Evolutionary conservation across 345 rosid species (phyloP), one percentile per base, ranked within the genome.

Genomic region (Alliaria petiolata): DNA sequence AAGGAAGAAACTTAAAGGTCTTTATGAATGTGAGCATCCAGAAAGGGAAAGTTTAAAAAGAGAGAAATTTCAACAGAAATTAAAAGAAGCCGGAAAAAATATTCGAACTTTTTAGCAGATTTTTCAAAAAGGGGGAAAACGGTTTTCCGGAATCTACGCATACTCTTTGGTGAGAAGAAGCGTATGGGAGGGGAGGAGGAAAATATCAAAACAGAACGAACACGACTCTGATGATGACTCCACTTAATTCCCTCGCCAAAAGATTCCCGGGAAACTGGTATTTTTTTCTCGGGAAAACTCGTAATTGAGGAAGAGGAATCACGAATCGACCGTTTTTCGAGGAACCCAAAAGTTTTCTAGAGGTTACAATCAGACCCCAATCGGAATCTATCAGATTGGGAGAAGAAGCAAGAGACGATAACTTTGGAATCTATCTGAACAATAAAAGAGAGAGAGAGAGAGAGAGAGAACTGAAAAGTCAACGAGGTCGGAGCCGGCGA

Each of bases 401-500:
- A 30, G 14, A 26, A 7, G 14, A 26, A n/a, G n/a, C 4, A 8
- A 67, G 6, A 64, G 0, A 28, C n/a, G n/a, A n/a, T n/a, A n/a
- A 26, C 43, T 65, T 47, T 55, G 71, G 72, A 61, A 62, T 76
- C 65, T 69, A 51, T 42, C 64, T 28, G 65, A 26, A 7, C 34
- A 4, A 28, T 4, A 28, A 28, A 22, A 53, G 42, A 20, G 4
- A 25, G 4, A n/a, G n/a, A n/a, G 17, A 40, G 53, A 31, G 20
- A 49, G 34, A 40, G 11, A n/a, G n/a, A n/a, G n/a, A 2, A 46
- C 1, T n/a, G 22, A 76, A 54, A 76, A 76, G 79, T 76, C 71
- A 76, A 76, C 75, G 65, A 62, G 56, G n/a, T 49, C 19, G 34
- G 62, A 26, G 54, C 13, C 30, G 25, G 62, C 36, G 65, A 38